A percentile compares a stretch with the other conserved stretches of the same genome.
These are phyloP conservation scores for Paraphoma chrysanthemicola DNA, from an alignment of 2,329 filamentous ascomycete genomes.

Conservation along the genomic window DNA sequence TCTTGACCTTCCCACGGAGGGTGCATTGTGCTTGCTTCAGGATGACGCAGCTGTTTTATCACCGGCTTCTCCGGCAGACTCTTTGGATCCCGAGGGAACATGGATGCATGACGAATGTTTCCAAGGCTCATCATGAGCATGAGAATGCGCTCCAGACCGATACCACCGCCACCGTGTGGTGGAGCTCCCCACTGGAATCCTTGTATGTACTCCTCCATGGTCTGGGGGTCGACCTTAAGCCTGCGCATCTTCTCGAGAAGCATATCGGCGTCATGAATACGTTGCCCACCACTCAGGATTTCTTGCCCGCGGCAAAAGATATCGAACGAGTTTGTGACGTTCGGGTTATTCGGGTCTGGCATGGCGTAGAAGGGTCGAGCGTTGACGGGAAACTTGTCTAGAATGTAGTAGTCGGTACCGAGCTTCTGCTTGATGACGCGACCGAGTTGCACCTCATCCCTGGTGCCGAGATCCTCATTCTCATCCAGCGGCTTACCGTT, in stretches of 20 bases:
- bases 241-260: conserved; percentile 80
- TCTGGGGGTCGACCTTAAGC: conserved; percentile 76
- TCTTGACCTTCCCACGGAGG: conserved; percentile 67
- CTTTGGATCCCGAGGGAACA: conserved; percentile 89
- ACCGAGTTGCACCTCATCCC: conserved; percentile 86
- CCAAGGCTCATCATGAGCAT: conserved; percentile 86
- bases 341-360: conserved; percentile 74
- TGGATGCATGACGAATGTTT: conserved; percentile 85
- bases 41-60: conserved; percentile 75
- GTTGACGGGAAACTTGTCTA: conserved; percentile 88
- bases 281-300: conserved; percentile 89
- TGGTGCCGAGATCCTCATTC: conserved; percentile 81
- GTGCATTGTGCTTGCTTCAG: conserved; percentile 82
- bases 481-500: conserved; percentile 74
- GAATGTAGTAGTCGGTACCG: conserved; percentile 87
- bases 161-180: conserved; percentile 87
- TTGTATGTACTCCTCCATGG: conserved; percentile 88
- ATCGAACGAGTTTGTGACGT: conserved; percentile 89
- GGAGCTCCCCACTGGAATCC: conserved; percentile 89
- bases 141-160: conserved; percentile 86
- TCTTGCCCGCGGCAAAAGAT: conserved; percentile 94
- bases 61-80: conserved; percentile 76
- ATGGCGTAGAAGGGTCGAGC: conserved; percentile 93
- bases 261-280: conserved; percentile 81
- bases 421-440: conserved; percentile 86